Evolutionary conservation across 768 basidiomycete species (phyloP).

Genomic region (Mycena epipterygia): DNA sequence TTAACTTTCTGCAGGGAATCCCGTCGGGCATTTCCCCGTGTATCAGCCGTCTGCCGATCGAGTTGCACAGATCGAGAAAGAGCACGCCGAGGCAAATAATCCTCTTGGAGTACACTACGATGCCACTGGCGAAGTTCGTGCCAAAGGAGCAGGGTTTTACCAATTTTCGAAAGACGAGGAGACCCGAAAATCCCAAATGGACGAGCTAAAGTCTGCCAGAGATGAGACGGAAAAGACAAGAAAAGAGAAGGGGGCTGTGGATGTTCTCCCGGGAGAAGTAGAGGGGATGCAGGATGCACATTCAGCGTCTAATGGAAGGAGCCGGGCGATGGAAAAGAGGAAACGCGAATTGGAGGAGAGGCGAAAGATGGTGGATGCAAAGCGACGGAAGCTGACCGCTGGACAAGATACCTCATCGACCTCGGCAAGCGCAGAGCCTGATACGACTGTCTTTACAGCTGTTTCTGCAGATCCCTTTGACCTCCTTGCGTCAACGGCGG

Average conservation of each 20-base stretch:
- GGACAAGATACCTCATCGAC: slow-evolving; percentile 28
- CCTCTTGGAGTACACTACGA: slow-evolving; percentile 87
- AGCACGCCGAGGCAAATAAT: slow-evolving; percentile 77
- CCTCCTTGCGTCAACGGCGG: slow-evolving; percentile 53
- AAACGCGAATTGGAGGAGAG: slow-evolving; percentile 82
- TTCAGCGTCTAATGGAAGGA: slow-evolving; percentile 49
- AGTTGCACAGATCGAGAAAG: slow-evolving; percentile 79
- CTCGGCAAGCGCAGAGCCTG: slow-evolving; percentile 7
- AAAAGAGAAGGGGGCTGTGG: slow-evolving; percentile 70
- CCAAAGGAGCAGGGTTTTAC: slow-evolving; percentile 92
- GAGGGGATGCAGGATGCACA: slow-evolving; percentile 76
- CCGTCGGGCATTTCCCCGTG: slow-evolving; percentile 87
- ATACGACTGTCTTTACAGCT: slow-evolving; percentile 21
- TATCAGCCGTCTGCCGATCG: slow-evolving; percentile 90
- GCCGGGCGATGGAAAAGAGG: slow-evolving; percentile 78
- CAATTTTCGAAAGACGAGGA: slow-evolving; percentile 92
- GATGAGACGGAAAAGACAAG: slow-evolving; percentile 79
- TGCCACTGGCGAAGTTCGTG: slow-evolving; percentile 83
- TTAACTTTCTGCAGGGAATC: slow-evolving; percentile 71
- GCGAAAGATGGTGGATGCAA: slow-evolving; percentile 71
- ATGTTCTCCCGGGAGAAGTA: slow-evolving; percentile 76
- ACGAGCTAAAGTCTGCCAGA: slow-evolving; percentile 76
- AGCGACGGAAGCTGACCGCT: slow-evolving; percentile 67
- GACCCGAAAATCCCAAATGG: slow-evolving; percentile 83
- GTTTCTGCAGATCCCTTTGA: slow-evolving; percentile 63